Evolutionary conservation across 208 protist genomes (phyloP), one percentile per base, ranked within the genome.

Genomic region (Porcisia deanei): DNA sequence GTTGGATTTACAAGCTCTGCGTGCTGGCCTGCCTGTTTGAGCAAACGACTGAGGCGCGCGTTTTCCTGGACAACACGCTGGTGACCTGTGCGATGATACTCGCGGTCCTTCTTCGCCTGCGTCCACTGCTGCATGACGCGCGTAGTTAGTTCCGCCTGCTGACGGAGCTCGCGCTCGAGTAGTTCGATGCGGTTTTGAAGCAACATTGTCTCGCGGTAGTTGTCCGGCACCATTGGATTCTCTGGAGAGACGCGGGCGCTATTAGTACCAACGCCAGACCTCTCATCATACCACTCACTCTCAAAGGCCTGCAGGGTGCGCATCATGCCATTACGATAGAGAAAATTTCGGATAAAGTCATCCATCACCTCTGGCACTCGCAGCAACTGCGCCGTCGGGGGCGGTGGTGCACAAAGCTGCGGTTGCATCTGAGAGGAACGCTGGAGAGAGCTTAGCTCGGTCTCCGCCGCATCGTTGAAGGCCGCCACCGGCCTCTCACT

Each of bases 301-400:
- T 98, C 89, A 75, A 98, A 98, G 49, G 75, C 71, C 30, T 96
- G 88, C 74, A 98, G 82, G 25, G 93, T 98, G 22, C 79, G 68
- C 41, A 76, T 81, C 89, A 98, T 91, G 47, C 85, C 85, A 59
- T 96, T 87, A 52, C 94, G 88, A 5, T 95, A 64, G 37, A 98
- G 85, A 75, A 98, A 98, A 79, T 98, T 98, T 2, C 94, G 86
- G 59, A 98, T 84, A 77, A 96, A 98, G 84, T 98, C 96, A 64
- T 98, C 93, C 59, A 95, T 92, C 37, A 97, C 94, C 79, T 98
- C 94, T n/a, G 96, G 96, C 49, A 96, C 80, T 45, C 90, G 93
- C 72, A 93, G 88, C 18, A 98, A 81, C 61, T 92, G 76, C n/a
- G 93, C 85, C 53, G 88, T 97, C 25, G 96, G 89, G 22, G 84